Evolutionary conservation across 2,329 filamentous ascomycete species (phyloP), one percentile per base, ranked within the genome.

Genomic region (Gyromitra esculenta): DNA sequence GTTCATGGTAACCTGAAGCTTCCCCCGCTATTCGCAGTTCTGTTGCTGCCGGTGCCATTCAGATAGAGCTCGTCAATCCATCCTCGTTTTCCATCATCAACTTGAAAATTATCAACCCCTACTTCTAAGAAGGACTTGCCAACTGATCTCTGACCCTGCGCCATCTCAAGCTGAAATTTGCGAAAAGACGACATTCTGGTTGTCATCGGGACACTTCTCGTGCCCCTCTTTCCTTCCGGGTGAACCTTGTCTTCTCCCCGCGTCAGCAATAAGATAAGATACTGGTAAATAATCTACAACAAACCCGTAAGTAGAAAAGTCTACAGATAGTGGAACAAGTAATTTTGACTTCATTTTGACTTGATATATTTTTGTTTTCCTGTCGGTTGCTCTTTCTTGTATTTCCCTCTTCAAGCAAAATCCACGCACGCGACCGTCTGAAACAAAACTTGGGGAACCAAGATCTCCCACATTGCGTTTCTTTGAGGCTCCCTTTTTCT

Each of bases 171-270:
- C 57, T 54, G 57, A 54, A 15, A 50, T 43, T 62, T 45, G 52
- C 43, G 18, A 64, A 56, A 64, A 63, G 35, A 37, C 18, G 56
- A 35, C 35, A 52, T 69, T 75, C 65, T 50, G 43, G 57, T 66
- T 41, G 72, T 57, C 64, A 69, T 57, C 72, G 56, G 57, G 35
- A 57, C n/a, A 64, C 39, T 43, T 39, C 57, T 63, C 31, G 59
- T 75, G 72, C 72, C 72, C 72, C 72, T 75, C 72, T 75, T 75
- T 75, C 72, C 70, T 71, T 75, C 72, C 72, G 72, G 72, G 72
- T 75, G 72, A 75, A 75, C 72, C 56, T 52, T 64, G 54, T 43
- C 62, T 4, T 50, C 62, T 59, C 66, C 59, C 67, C 67, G 56
- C 67, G 72, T 64, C 72, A 70, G 48, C 67, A 66, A 75, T 75